Base-by-base conservation (phyloP, 345 rosid species). In the Salix udensis region DNA sequence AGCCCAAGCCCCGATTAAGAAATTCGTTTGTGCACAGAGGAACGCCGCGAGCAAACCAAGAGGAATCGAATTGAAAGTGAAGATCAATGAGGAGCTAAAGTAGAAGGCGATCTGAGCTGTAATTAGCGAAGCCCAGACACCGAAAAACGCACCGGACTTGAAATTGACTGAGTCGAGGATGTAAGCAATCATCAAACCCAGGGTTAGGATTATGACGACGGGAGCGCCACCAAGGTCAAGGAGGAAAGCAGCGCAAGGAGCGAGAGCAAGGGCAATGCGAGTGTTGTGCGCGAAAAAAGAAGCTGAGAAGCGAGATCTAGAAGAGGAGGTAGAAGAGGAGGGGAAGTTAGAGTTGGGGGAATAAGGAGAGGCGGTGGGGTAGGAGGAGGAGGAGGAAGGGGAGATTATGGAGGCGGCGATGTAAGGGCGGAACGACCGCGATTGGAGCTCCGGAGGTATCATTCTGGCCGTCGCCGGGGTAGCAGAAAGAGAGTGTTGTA, bases 141-240 rank as follows among this genome's bases (percentile, higher is more conserved):
- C 92, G 26, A 96, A 85, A 86, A 96, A 96, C 64, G 91, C 88
- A 5, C 97, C 97, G 7, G 89, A 77, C 85, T 94, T 96, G 82
- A 91, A 84, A 81, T 85, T 87, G 69, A 96, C 89, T 8, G 97
- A 94, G 81, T 96, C 99, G 73, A 92, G 85, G 83, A 96, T 89
- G 85, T 96, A 96, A n/a, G 98, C 80, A 74, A 96, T 77, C 91
- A 96, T 91, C 39, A 96, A 94, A 10, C 97, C 97, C 3, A 94
- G 78, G 62, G 94, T 94, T 34, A 96, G 89, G 37, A 90, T 85
- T 4, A 90, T 87, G 55, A 91, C 78, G 11, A 96, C 97, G 46
- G 99, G 91, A 37, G 90, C 74, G 75, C 98, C 99, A 78, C 99
- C 99, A 72, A 96, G 94, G 86, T 96, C 99, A 48, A 96, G 97